Evolutionary conservation across 306 rosid genomes (phyloP), one percentile per base, ranked within the genome.

Genomic region (Pueraria montana): DNA sequence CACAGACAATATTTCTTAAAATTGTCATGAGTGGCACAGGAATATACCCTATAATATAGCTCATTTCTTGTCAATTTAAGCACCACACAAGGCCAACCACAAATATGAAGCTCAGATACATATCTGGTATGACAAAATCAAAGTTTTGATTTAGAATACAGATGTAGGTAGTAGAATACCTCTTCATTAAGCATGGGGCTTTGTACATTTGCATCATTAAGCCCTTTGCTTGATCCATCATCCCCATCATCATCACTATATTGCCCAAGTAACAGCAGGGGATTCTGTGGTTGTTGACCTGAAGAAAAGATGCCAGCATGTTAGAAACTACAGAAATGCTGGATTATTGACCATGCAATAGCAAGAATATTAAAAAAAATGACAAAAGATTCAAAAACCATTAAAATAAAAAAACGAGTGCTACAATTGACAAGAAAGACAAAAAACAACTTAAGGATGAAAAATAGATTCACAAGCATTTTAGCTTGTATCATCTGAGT

Each of bases 181-280:
- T 91, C 98, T 46, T 90, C 94, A 79, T 77, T 62, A 40, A 83
- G 79, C 4, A 80, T 38, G 58, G 87, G 92, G 69, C 70, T 87
- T 59, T 88, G 87, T 50, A 24, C 85, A 21, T 85, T 67, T 2
- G 66, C 80, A 82, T 82, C 75, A 72, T 75, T 80, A 40, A 50
- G 83, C 81, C 58, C 84, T 77, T 87, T 80, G 73, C 89, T 84
- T 80, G 91, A 85, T 77, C 83, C 95, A 24, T 85, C 95, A 24
- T 94, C 98, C 36, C 79, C 79, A 36, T 96, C 99, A 16, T 92
- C 94, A 72, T 96, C 98, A 78, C 99, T 96, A 76, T 96, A 96
- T 82, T 96, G 97, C 65, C 93, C 98, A 63, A 96, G 99, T 87
- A 96, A 87, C 87, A 89, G 89, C 83, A 94, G 86, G 18, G 99